Conservation (phyloP, 192 early-diverging fungal species). For the Coemansia sp. region DNA sequence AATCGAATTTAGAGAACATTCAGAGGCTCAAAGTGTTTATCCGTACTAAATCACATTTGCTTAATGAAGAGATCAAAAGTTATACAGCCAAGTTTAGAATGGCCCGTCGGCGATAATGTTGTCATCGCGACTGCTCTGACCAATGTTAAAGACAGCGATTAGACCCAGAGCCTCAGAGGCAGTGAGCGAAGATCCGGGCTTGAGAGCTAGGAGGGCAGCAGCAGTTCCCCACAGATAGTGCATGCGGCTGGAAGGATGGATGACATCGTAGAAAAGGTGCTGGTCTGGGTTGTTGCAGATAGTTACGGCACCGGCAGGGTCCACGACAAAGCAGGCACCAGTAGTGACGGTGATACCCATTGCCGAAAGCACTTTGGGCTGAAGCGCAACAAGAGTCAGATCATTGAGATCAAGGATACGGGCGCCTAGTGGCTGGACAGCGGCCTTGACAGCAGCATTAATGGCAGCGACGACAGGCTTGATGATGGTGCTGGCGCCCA, state of each 20-base stretch:
- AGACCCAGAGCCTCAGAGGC: conserved; percentile 4
- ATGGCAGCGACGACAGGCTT: conserved; percentile 7
- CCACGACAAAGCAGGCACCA: conserved; percentile 5
- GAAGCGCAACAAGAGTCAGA: conserved; percentile 1
- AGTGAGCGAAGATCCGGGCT: neutral
- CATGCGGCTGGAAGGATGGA: conserved; percentile 12
- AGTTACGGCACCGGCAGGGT: conserved; percentile 3
- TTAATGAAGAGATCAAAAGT: neutral
- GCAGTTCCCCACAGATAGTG: conserved; percentile 15
- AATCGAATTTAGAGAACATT: neutral
- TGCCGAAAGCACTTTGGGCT: conserved; percentile 5
- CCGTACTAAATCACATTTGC: neutral
- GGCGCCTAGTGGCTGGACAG: neutral
- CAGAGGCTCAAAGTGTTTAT: neutral
- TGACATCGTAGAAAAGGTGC: conserved; percentile 15
- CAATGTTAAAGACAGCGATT: conserved; percentile 9
- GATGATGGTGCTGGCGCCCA: neutral
- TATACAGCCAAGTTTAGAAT: neutral
- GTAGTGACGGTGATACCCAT: conserved; percentile 9
- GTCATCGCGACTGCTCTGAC: conserved; percentile 5
- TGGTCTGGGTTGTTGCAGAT: conserved; percentile 19
- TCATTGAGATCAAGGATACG: conserved; percentile 10
- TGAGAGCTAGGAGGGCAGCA: conserved; percentile 5
- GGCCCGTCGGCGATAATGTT: conserved; percentile 9
- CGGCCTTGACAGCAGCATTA: conserved; percentile 3